Evolutionary conservation across 352 stramenopile genomes (phyloP), one percentile per base, ranked within the genome.

Genomic region (Globisporangium heterothallicum): DNA sequence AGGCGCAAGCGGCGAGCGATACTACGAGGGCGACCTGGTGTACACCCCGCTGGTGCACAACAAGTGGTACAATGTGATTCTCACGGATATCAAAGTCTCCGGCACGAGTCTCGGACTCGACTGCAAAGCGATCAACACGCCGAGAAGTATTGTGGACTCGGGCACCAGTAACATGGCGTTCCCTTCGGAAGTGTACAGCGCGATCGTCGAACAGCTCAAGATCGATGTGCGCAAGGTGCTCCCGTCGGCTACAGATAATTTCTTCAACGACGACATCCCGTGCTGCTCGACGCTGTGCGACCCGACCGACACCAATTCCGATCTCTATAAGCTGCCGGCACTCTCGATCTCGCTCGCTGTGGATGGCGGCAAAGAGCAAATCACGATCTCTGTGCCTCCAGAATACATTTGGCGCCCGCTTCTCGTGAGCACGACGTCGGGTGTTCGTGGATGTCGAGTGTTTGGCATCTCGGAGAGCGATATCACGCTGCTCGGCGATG

Each of bases 401-500:
- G 70, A 88, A 69, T 91, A 91, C 55, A 86, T 91, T 61, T 93
- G 82, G 82, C 78, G 82, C 1, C 82, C 82, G n/a, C 66, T 93
- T 38, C 62, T 87, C 21, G 47, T 88, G 12, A 74, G 63, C 1
- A 64, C 66, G 24, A 72, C 58, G 9, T 58, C 55, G 10, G 74
- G 72, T 2, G 48, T 64, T 6, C 42, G 42, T 35, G 56, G 58
- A 16, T 93, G 83, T 42, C 75, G 83, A 25, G 78, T 91, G 6
- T 90, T 92, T 55, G 83, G 83, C 35, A 87, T 93, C 43, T 90
- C 83, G 2, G 83, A 93, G 32, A 78, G 80, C 14, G 68, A 78
- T 24, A 81, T 82, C 32, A 90, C 78, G 35, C 45, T 93, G 25
- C 68, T 93, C 1, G 83, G 83, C 12, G 74, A 91, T 48, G 83